Percentiles rank a stretch among this genome's conserved stretches.
Conservation (phyloP, 148 eudicot species). For the Nyssa sinensis region DNA sequence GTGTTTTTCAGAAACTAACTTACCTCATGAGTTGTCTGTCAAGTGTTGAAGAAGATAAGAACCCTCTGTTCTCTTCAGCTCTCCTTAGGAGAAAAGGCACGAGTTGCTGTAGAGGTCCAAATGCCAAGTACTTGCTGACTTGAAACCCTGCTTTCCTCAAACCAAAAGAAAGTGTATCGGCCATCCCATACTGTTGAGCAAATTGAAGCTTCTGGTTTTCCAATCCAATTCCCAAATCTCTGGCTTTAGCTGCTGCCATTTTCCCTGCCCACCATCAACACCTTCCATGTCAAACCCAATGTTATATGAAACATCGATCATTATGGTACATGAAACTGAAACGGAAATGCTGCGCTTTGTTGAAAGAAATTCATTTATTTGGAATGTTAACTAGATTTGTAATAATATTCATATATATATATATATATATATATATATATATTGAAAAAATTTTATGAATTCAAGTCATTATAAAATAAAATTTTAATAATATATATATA, state of each 20-base stretch:
- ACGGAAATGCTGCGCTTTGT: no score
- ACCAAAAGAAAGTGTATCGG: slow-evolving; percentile 68
- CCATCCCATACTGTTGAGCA: slow-evolving; percentile 92
- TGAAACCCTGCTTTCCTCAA: slow-evolving; percentile 84
- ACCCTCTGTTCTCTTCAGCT: slow-evolving; percentile 91
- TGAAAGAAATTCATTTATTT: no score
- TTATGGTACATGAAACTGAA: no score
- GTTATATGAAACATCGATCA: no score
- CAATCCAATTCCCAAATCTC: slow-evolving; percentile 50
- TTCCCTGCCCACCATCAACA: no score
- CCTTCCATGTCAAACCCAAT: no score
- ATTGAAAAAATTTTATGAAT: no score
- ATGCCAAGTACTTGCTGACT: slow-evolving; percentile 89
- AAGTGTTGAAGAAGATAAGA: slow-evolving; percentile 62
- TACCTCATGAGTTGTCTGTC: slow-evolving; percentile 82
- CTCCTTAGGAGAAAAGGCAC: slow-evolving; percentile 82
- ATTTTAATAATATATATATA: no score
- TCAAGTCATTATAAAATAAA: no score
- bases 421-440: no score
- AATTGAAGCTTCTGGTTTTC: slow-evolving; percentile 61
- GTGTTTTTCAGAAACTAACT: background rate
- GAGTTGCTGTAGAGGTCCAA: slow-evolving; percentile 75
- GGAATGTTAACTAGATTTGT: no score
- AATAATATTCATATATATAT: no score
- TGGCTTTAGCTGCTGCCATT: slow-evolving; percentile 61